phyloP scores from a whole-genome alignment of 2,329 filamentous ascomycete genomes.

The Rosellinia necatrix region DNA sequence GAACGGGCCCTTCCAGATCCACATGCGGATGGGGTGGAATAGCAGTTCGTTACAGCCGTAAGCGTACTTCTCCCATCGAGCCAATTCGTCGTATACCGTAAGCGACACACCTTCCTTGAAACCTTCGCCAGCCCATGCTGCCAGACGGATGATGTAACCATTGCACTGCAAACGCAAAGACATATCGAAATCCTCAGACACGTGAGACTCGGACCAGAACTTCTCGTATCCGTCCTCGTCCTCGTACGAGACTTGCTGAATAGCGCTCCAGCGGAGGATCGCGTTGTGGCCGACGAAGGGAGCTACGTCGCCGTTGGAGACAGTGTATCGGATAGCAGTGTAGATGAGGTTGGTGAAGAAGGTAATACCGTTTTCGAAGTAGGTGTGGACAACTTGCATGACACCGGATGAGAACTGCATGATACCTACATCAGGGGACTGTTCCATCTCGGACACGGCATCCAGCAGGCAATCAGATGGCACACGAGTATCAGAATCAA shows the following conservation, averaged over 20 bases:
- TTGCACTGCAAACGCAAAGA: slow-evolving; percentile 70
- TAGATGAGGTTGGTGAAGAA: slow-evolving; percentile 83
- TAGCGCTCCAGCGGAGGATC: slow-evolving; percentile 70
- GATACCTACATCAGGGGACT: slow-evolving; percentile 71
- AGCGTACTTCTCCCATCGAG: slow-evolving; percentile 75
- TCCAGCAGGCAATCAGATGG: slow-evolving; percentile 70
- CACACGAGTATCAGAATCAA: slow-evolving; percentile 72
- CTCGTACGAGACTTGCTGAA: slow-evolving; percentile 61
- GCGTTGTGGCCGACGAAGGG: slow-evolving; percentile 82
- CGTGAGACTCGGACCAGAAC: slow-evolving; percentile 76
- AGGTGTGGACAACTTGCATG: slow-evolving; percentile 74
- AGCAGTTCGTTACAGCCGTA: slow-evolving; percentile 74
- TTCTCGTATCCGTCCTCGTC: slow-evolving; percentile 65
- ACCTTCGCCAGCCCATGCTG: slow-evolving; percentile 68
- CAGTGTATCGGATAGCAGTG: slow-evolving; percentile 71
- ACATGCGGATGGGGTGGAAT: slow-evolving; percentile 68
- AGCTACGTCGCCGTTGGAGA: slow-evolving; percentile 72
- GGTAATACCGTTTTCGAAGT: slow-evolving; percentile 73
- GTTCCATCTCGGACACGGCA: slow-evolving; percentile 73
- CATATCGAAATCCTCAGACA: slow-evolving; percentile 81
- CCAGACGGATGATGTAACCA: slow-evolving; percentile 71
- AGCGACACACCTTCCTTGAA: slow-evolving; percentile 77
- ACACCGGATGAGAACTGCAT: slow-evolving; percentile 75
- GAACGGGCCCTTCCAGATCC: slow-evolving; percentile 66
- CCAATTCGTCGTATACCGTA: slow-evolving; percentile 73